Evolutionary conservation across 2,329 filamentous ascomycete species (phyloP), one percentile per base, ranked within the genome.

Genomic region (Colletotrichum chrysophilum): DNA sequence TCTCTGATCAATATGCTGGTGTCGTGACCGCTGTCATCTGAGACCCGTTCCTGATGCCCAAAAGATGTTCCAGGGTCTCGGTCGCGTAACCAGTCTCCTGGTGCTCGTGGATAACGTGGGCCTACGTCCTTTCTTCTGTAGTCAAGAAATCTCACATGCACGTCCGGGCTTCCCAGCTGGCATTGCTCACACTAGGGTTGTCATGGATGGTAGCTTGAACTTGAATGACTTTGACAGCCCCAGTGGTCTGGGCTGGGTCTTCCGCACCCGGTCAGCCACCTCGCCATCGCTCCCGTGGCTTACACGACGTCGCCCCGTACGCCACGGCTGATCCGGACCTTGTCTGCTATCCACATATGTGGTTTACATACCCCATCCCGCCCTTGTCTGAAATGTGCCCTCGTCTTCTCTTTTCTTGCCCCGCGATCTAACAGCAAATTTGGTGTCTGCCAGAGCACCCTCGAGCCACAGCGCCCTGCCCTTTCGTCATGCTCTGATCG

Each of bases 231-330:
- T 62, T 64, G 32, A 64, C 30, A 24, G 26, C 18, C 14, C 9
- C 48, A 58, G 34, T 14, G 70, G 73, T 48, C 73, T 75, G 70
- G 68, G 48, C 73, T 56, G 10, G 43, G 9, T 69, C 61, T 30
- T 68, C 74, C 70, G 74, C 64, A 76, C 58, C 34, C 74, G 74
- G 65, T 21, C 21, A 73, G 69, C 58, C 48, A 69, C 34, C 48
- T 68, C 28, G 64, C 74, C 70, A 64, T 68, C 34, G 71, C 34
- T 48, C 13, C 74, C 18, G 74, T 73, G 70, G 74, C 74, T 69
- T 76, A 65, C 48, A 69, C 70, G 48, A 69, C 58, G 36, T 43
- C 70, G 64, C 65, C 74, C 65, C 65, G 55, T 64, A 34, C 48
- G 38, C 32, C 26, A 60, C 64, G 36, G 70, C 30, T 60, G n/a